A percentile compares a stretch with the other conserved stretches of the same genome.
Conservation (phyloP, 2,329 filamentous ascomycete species). For the Colletotrichum sp. region DNA sequence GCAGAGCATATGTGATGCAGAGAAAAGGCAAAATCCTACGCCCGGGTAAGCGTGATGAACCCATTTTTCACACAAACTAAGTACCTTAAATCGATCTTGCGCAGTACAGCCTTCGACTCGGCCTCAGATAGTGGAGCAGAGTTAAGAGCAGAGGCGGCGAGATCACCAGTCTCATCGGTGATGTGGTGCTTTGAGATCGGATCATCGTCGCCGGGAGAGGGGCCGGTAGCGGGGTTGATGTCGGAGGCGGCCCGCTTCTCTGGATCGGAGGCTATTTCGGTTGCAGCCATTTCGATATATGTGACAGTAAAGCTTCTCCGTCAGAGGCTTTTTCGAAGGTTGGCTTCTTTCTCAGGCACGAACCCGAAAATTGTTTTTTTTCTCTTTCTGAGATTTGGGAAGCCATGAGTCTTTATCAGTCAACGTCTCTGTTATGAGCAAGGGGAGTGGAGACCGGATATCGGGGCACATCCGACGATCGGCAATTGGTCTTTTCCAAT, state of each 20-base stretch:
- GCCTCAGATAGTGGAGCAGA: not conserved
- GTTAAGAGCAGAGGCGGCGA: slow-evolving; percentile 10
- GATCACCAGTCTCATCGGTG: slow-evolving; percentile 8
- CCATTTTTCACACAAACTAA: too few relatives aligned
- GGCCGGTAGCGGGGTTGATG: not conserved
- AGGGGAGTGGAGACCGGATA: not conserved
- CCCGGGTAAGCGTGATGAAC: not conserved
- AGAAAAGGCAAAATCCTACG: slow-evolving; percentile 18
- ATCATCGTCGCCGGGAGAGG: not conserved
- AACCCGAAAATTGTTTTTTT: not conserved
- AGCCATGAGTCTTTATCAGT: not conserved
- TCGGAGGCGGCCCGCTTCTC: slow-evolving; percentile 14
- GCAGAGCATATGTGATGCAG: slow-evolving; percentile 34
- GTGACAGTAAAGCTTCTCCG: not conserved
- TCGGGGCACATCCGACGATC: slow-evolving; percentile 13
- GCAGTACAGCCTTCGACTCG: not conserved
- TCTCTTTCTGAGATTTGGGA: not conserved
- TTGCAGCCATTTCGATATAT: not conserved
- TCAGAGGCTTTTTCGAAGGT: not conserved
- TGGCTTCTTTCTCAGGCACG: not conserved
- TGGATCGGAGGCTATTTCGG: not conserved
- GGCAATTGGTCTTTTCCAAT: not conserved
- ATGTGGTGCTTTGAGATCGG: slow-evolving; percentile 12
- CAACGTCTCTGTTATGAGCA: not conserved
- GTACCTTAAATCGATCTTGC: not conserved